Conservation (phyloP, 768 basidiomycete genomes). For the Suillus clintonianus region DNA sequence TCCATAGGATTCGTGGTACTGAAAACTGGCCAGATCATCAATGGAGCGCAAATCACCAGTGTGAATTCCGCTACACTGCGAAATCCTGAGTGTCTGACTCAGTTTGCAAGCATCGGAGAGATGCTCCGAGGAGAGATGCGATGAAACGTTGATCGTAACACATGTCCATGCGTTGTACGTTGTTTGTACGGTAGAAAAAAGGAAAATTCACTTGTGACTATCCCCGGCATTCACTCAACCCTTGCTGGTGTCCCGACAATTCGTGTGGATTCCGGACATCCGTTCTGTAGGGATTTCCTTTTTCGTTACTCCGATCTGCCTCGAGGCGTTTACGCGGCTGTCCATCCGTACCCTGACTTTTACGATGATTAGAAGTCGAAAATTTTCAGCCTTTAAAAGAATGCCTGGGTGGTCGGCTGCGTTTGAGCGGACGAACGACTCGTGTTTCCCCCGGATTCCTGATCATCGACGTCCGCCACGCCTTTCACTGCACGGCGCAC, state of each 20-base stretch:
- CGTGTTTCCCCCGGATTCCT: conserved; percentile 26
- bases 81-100: conserved; percentile 70
- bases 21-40: conserved; percentile 58
- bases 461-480: conserved; percentile 10
- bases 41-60: conserved; percentile 66
- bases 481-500: conserved; percentile 23
- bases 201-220: background rate
- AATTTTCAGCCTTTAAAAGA: conserved; percentile 18
- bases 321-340: conserved; percentile 20
- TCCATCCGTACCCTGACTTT: conserved; percentile 2
- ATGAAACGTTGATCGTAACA: conserved; percentile 5
- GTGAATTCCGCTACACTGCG: conserved; percentile 73
- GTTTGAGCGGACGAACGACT: conserved; percentile 28
- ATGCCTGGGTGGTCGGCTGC: conserved; percentile 21
- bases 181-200: conserved; percentile 1
- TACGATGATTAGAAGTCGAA: conserved; percentile 13
- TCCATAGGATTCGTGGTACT: conserved; percentile 14
- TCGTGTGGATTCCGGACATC: background rate
- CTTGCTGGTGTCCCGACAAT: background rate
- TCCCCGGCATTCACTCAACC: background rate
- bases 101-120: conserved; percentile 59
- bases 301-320: conserved; percentile 18
- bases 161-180: background rate
- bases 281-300: conserved; percentile 6
- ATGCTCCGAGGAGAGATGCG: conserved; percentile 47